Percentiles rank a stretch among this genome's conserved stretches.
phyloP scores from a whole-genome alignment of 2,329 filamentous ascomycete species.

The Microcyclosporella mali region DNA sequence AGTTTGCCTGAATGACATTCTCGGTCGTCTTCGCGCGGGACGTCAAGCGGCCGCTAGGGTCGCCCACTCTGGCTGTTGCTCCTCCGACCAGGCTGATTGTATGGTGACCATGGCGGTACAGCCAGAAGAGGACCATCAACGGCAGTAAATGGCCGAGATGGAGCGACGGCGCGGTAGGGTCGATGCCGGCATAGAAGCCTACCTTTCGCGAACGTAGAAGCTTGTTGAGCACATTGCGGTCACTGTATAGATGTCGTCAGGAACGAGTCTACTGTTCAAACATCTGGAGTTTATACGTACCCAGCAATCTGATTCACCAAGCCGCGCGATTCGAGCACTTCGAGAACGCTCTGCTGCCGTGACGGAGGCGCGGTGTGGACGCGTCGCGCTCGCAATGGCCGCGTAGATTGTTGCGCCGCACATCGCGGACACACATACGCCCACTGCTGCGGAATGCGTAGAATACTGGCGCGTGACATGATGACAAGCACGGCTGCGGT shows the following conservation, averaged over 20 bases:
- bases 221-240: slow-evolving; percentile 52
- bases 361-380: background rate
- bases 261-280: background rate
- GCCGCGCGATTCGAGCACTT: slow-evolving; percentile 63
- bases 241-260: slow-evolving; percentile 23
- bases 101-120: slow-evolving; percentile 69
- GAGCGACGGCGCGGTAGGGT: slow-evolving; percentile 72
- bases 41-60: slow-evolving; percentile 65
- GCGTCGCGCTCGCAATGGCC: background rate
- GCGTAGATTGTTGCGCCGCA: background rate
- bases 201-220: slow-evolving; percentile 61
- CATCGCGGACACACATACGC: slow-evolving; percentile 8
- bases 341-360: slow-evolving; percentile 38
- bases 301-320: slow-evolving; percentile 69
- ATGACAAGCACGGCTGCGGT: background rate
- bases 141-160: slow-evolving; percentile 77
- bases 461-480: slow-evolving; percentile 5
- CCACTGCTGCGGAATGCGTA: background rate
- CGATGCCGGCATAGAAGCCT: slow-evolving; percentile 73
- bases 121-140: slow-evolving; percentile 78
- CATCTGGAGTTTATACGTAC: slow-evolving; percentile 40
- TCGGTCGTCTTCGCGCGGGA: slow-evolving; percentile 52
- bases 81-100: slow-evolving; percentile 56
- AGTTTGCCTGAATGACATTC: slow-evolving; percentile 55
- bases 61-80: slow-evolving; percentile 71